Conservation (phyloP, 345 rosid genomes). For the Passiflora organensis region DNA sequence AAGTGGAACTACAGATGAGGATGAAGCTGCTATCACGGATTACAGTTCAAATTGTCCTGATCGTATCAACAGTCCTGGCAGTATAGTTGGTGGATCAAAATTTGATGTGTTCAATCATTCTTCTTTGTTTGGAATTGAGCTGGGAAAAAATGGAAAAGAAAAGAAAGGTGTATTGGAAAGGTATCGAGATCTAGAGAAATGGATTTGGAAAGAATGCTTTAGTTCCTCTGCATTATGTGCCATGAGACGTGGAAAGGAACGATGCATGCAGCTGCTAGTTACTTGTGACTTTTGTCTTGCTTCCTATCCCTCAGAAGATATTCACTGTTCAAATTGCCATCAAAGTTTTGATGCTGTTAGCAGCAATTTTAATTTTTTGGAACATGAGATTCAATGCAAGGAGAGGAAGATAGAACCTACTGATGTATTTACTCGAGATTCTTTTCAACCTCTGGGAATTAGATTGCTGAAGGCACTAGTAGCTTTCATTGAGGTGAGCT, state of each 20-base stretch:
- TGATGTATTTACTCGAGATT: constrained; percentile 22
- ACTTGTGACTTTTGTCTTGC: constrained; percentile 62
- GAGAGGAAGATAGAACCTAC: constrained; percentile 30
- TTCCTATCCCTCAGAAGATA: constrained; percentile 44
- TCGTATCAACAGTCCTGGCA: constrained; percentile 49
- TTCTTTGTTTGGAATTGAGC: constrained; percentile 64
- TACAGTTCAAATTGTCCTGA: constrained; percentile 33
- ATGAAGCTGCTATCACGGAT: constrained; percentile 39
- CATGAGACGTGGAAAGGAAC: constrained; percentile 51
- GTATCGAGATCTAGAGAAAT: constrained; percentile 68
- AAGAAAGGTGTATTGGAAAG: constrained; percentile 58
- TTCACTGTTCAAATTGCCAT: constrained; percentile 68
- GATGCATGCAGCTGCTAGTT: constrained; percentile 48
- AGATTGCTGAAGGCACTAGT: constrained; percentile 62
- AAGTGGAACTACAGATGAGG: constrained; percentile 32
- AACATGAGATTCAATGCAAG: constrained; percentile 43
- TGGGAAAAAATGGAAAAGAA: constrained; percentile 64
- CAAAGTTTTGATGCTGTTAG: constrained; percentile 38
- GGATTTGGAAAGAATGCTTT: constrained; percentile 75
- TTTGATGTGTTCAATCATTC: constrained; percentile 41
- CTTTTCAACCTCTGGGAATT: constrained; percentile 68
- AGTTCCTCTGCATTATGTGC: constrained; percentile 43
- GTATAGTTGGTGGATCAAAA: constrained; percentile 52
- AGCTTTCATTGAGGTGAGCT: constrained; percentile 69
- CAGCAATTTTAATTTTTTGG: constrained; percentile 23